Conservation (phyloP, 2,329 filamentous ascomycete genomes). For the Colletotrichum higginsianum region DNA sequence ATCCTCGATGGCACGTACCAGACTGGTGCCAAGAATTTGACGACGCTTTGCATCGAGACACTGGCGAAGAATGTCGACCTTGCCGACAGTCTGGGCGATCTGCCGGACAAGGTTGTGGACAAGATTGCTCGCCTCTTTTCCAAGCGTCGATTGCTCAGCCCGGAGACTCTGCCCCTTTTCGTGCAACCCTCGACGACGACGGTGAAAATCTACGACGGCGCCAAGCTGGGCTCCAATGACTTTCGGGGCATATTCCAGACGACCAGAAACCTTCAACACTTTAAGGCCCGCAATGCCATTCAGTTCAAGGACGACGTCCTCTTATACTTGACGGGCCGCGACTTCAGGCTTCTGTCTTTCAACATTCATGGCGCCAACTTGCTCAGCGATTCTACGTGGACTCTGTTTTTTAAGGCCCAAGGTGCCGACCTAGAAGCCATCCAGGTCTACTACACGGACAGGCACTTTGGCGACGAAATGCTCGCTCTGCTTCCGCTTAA, state of each 20-base stretch:
- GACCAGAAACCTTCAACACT: constrained; percentile 76
- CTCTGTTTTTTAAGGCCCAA: constrained; percentile 75
- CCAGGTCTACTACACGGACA: constrained; percentile 88
- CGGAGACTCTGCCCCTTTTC: constrained; percentile 71
- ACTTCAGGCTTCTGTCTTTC: constrained; percentile 78
- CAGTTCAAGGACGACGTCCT: constrained; percentile 91
- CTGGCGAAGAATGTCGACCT: constrained; percentile 74
- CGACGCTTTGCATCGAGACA: constrained; percentile 75
- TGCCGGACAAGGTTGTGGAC: constrained; percentile 70
- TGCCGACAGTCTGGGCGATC: constrained; percentile 73
- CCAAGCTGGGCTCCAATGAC: constrained; percentile 80
- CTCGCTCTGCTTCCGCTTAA: constrained; percentile 72
- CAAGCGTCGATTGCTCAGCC: constrained; percentile 70
- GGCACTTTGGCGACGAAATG: constrained; percentile 81
- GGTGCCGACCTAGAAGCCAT: constrained; percentile 77
- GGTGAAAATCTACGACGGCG: constrained; percentile 71
- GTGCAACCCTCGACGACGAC: constrained; percentile 65
- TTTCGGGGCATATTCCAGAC: constrained; percentile 85
- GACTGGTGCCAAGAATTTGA: constrained; percentile 78
- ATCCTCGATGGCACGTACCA: constrained; percentile 82
- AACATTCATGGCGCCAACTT: constrained; percentile 90
- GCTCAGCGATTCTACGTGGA: constrained; percentile 83
- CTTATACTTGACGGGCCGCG: constrained; percentile 83
- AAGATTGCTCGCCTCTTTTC: constrained; percentile 72
- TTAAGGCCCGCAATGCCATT: constrained; percentile 88